phyloP scores from a whole-genome alignment of 1,284 basidiomycete species.

The Fomitopsis pinicola region DNA sequence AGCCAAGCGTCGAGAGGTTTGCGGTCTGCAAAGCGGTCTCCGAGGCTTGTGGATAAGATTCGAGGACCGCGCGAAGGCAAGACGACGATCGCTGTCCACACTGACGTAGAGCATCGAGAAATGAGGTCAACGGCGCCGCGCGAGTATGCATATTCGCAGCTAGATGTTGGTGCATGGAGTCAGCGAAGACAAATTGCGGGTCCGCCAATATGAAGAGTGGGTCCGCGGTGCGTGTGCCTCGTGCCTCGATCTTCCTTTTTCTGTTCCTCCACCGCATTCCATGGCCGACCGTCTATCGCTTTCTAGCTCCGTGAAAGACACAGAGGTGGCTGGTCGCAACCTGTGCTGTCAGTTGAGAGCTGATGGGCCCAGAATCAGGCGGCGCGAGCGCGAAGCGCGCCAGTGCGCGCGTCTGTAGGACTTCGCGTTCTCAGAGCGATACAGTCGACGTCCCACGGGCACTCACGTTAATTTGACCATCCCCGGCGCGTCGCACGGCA shows the following conservation, averaged over 20 bases:
- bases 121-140: not conserved
- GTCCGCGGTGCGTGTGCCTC: not conserved
- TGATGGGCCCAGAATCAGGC: not conserved
- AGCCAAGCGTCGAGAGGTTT: not conserved
- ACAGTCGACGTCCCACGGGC: not conserved
- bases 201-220: not conserved
- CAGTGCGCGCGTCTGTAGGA: not conserved
- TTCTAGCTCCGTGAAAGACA: not conserved
- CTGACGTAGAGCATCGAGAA: not conserved
- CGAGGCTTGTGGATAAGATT: not conserved
- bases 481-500: not conserved
- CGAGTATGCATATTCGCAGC: not conserved
- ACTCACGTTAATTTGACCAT: not conserved
- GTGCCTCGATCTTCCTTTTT: not conserved
- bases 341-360: not conserved
- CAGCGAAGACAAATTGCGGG: not conserved
- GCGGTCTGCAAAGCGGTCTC: not conserved
- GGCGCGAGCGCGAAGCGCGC: not conserved
- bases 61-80: not conserved
- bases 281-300: not conserved
- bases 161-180: not conserved
- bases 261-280: not conserved
- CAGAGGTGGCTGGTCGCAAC: not conserved
- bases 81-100: not conserved
- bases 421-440: not conserved